phyloP scores from a whole-genome alignment of 805 yeast genomes.

The Alloascoidea hylecoeti region DNA sequence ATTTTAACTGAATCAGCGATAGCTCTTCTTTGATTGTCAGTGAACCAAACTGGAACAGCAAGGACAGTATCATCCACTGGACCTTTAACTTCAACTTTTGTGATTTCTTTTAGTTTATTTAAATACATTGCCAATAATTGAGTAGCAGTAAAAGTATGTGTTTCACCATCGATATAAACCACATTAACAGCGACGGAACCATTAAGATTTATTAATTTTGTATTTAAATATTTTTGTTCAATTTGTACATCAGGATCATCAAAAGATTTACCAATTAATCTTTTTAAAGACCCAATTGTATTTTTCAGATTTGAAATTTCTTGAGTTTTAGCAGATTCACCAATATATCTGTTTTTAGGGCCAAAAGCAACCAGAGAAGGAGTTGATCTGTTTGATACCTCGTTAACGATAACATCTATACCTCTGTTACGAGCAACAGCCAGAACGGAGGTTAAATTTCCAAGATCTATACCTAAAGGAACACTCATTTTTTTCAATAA shows the following conservation, averaged over 20 bases:
- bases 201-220: slow-evolving; percentile 52
- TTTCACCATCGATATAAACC: slow-evolving; percentile 57
- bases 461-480: slow-evolving; percentile 97
- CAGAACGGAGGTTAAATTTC: slow-evolving; percentile 85
- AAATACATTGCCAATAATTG: slow-evolving; percentile 94
- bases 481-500: slow-evolving; percentile 46
- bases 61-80: slow-evolving; percentile 78
- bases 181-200: slow-evolving; percentile 81
- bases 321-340: slow-evolving; percentile 93
- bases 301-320: slow-evolving; percentile 94
- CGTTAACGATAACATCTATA: slow-evolving; percentile 95
- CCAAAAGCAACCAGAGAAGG: slow-evolving; percentile 92
- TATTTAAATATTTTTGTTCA: slow-evolving; percentile 65
- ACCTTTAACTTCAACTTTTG: slow-evolving; percentile 70
- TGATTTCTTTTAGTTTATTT: slow-evolving; percentile 74
- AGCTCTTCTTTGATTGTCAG: slow-evolving; percentile 94
- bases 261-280: slow-evolving; percentile 71
- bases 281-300: slow-evolving; percentile 89
- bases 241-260: slow-evolving; percentile 62
- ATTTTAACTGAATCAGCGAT: slow-evolving; percentile 88
- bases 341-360: slow-evolving; percentile 74
- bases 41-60: slow-evolving; percentile 95
- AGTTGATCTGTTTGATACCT: slow-evolving; percentile 94
- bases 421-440: slow-evolving; percentile 96
- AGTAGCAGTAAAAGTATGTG: slow-evolving; percentile 66